phyloP scores from a whole-genome alignment of 371 early-diverging fungal species.

The Apophysomyces elegans region DNA sequence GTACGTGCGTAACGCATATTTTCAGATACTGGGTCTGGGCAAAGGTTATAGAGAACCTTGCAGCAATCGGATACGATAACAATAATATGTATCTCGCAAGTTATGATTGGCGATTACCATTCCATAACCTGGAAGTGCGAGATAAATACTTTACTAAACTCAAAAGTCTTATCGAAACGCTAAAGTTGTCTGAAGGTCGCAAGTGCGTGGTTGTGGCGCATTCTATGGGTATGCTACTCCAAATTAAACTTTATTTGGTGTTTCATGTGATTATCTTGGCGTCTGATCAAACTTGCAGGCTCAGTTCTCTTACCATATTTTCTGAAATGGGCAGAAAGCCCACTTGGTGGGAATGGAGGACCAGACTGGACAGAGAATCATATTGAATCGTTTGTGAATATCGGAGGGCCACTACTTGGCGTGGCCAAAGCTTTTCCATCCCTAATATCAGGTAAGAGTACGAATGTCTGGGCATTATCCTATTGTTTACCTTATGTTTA shows the following conservation, averaged over 20 bases:
- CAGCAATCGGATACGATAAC: constrained; percentile 88
- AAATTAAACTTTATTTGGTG: constrained; percentile 5
- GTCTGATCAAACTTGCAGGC: constrained; percentile 58
- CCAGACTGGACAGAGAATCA: constrained; percentile 81
- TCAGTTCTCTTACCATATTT: constrained; percentile 81
- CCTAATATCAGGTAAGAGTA: constrained; percentile 66
- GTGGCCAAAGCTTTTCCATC: constrained; percentile 85
- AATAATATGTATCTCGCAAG: constrained; percentile 87
- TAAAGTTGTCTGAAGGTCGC: constrained; percentile 48
- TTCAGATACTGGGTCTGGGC: constrained; percentile 92
- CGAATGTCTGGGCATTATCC: not conserved
- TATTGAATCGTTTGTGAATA: constrained; percentile 83
- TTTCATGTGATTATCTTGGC: constrained; percentile 5
- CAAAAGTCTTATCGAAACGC: constrained; percentile 76
- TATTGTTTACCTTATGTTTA: not conserved
- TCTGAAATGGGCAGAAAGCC: constrained; percentile 88
- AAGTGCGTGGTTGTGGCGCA: constrained; percentile 74
- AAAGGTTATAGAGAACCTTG: constrained; percentile 82
- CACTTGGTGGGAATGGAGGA: constrained; percentile 78
- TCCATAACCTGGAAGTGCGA: constrained; percentile 82
- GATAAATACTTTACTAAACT: constrained; percentile 87
- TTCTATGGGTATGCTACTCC: constrained; percentile 54
- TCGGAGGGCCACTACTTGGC: constrained; percentile 91
- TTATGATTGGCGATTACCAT: constrained; percentile 94
- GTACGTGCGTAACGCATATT: not conserved